Evolutionary conservation across 129 eudicot genomes (phyloP).

Genomic region (Chrysanthemum makinoi): DNA sequence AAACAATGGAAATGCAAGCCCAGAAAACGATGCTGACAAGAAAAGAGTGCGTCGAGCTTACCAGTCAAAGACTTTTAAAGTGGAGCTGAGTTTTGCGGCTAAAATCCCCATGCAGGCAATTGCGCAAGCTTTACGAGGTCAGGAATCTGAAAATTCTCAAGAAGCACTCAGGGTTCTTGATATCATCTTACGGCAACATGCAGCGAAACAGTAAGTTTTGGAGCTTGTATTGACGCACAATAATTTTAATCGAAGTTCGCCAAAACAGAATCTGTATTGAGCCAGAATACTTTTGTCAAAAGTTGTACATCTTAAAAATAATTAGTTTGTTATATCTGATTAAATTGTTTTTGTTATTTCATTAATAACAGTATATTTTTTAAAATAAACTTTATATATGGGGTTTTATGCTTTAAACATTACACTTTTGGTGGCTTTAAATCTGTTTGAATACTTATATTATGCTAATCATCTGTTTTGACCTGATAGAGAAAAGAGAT

Average conservation of each 20-base stretch:
- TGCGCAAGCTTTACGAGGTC: slow-evolving; percentile 79
- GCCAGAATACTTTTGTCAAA: too few species aligned
- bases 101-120: slow-evolving; percentile 92
- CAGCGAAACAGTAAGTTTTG: slow-evolving; percentile 82
- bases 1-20: slow-evolving; percentile 58
- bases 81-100: slow-evolving; percentile 85
- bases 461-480: too few species aligned
- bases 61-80: slow-evolving; percentile 70
- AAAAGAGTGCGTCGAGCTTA: slow-evolving; percentile 67
- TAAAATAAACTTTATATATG: too few species aligned
- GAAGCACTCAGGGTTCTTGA: slow-evolving; percentile 91
- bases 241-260: neutral
- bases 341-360: too few species aligned
- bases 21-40: slow-evolving; percentile 53
- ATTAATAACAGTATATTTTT: too few species aligned
- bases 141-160: slow-evolving; percentile 75
- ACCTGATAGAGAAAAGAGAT: too few species aligned
- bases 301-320: too few species aligned
- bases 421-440: too few species aligned
- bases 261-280: neutral
- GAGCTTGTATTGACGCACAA: neutral
- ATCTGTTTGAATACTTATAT: too few species aligned
- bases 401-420: too few species aligned
- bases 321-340: too few species aligned
- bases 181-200: slow-evolving; percentile 88